These are phyloP conservation scores for Fremontodendron californicum DNA, from an alignment of 345 rosid genomes.

Conservation along the genomic window DNA sequence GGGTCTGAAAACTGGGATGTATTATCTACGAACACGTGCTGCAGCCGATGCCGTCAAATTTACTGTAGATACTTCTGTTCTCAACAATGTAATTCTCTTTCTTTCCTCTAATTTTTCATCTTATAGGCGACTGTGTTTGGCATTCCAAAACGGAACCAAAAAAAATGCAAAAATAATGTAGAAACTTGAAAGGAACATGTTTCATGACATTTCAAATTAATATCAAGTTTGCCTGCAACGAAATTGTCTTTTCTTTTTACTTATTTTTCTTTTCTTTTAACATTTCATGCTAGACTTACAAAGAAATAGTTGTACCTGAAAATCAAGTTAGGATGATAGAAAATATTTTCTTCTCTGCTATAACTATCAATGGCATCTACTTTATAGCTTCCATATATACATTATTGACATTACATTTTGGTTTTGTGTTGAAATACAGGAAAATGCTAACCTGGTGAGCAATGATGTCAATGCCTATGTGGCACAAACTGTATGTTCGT, in stretches of 20 bases:
- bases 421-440: conserved; percentile 2
- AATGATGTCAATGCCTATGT: neutral
- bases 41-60: conserved; percentile 12
- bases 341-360: neutral
- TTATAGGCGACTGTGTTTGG: neutral
- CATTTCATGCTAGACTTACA: neutral
- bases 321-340: neutral
- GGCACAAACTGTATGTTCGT: neutral
- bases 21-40: conserved; percentile 12
- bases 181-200: neutral
- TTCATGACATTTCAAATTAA: neutral
- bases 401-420: neutral
- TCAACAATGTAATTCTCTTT: conserved; percentile 2
- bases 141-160: neutral
- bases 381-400: neutral
- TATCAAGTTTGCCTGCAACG: neutral
- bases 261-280: neutral
- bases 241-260: neutral
- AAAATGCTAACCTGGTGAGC: neutral
- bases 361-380: neutral
- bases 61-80: neutral
- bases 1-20: conserved; percentile 13
- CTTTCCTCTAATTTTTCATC: neutral
- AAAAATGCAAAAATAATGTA: neutral
- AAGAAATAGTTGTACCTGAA: neutral